Evolutionary conservation across 2,329 filamentous ascomycete genomes (phyloP), one percentile per base, ranked within the genome.

Genomic region (Chaetomiaceae sp.): DNA sequence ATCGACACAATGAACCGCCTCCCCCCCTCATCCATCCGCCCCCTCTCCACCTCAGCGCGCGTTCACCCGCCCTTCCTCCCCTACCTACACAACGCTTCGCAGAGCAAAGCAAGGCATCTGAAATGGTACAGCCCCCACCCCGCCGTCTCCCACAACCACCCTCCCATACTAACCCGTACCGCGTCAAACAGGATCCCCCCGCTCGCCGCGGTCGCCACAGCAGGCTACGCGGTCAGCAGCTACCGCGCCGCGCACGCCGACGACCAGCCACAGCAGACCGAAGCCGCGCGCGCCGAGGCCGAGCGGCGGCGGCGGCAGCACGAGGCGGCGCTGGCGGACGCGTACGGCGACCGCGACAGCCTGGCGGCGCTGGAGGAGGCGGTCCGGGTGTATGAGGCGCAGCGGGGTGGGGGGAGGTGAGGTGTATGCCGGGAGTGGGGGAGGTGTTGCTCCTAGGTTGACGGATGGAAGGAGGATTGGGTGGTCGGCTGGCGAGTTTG

Each of bases 21-120:
- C 46, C 45, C 37, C 24, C 20, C 47, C 39, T 39, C 35, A 15
- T 7, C 38, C 8, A 15, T 48, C n/a, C 43, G 49, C 14, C 48
- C 45, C 42, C 42, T 58, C 45, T 52, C 51, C 26, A 60, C 56
- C 48, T 56, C 54, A 17, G 60, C 62, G 14, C 60, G 62, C 41
- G 62, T 65, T 1, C 56, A 64, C 49, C 62, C 62, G 4, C 53
- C 53, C 17, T 58, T 60, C 46, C 61, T 64, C 20, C 59, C 59
- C 14, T 61, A 60, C 48, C 56, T 65, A 15, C 55, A 58, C 47
- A 50, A 51, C 10, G 52, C 56, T 22, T 47, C 50, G 11, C 41
- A 38, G 26, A 49, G 32, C 34, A 32, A 15, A n/a, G 27, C 30
- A 8, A 55, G 49, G 42, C 27, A 42, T 20, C 49, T 56, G 17